Evolutionary conservation across 495 filamentous ascomycete genomes (phyloP).

Genomic region (Copromyces sp.): DNA sequence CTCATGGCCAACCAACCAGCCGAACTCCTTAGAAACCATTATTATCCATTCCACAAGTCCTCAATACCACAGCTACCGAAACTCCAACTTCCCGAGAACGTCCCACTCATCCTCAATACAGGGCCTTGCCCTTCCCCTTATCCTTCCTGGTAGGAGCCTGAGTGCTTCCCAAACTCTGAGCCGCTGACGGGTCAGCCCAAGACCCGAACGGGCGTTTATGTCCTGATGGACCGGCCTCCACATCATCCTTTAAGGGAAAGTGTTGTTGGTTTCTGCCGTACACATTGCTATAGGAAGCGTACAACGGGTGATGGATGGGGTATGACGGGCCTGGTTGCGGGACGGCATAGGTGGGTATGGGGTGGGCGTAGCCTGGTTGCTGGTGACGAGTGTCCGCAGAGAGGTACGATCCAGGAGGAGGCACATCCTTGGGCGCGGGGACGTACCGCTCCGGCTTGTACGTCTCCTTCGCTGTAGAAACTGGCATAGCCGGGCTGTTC

Average conservation of each 20-base stretch:
- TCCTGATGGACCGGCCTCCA: background rate
- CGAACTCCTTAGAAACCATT: no score
- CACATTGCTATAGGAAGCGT: background rate
- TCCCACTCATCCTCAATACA: background rate
- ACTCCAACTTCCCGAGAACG: no score
- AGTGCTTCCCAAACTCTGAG: background rate
- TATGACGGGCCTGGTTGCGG: background rate
- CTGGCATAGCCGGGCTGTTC: accelerated
- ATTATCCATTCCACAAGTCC: no score
- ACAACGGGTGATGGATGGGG: background rate
- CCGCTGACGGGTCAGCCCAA: background rate
- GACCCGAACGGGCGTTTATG: background rate
- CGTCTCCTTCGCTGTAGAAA: background rate
- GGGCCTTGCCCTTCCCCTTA: background rate
- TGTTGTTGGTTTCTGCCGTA: no score
- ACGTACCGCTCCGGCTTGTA: background rate
- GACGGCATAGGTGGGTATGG: background rate
- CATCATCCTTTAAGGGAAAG: background rate
- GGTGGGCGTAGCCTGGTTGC: background rate
- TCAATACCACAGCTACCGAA: no score
- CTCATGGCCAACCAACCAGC: no score
- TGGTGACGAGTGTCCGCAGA: background rate
- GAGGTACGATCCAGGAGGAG: background rate
- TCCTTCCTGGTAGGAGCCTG: background rate
- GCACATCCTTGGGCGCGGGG: background rate